phyloP scores from a whole-genome alignment of 2,329 filamentous ascomycete species.

The Biscogniauxia sp. region DNA sequence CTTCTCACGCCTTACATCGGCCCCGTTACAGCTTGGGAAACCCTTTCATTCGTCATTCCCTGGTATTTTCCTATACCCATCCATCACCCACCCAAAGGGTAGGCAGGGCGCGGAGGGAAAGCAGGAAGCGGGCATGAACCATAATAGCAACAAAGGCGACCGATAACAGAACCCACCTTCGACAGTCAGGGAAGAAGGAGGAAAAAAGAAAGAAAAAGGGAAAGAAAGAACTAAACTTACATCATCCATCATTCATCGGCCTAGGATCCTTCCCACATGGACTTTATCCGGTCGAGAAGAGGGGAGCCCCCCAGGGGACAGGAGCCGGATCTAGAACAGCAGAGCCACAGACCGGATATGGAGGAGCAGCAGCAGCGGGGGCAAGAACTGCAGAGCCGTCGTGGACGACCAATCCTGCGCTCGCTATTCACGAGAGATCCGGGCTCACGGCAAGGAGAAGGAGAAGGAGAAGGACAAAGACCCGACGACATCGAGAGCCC shows the following conservation, averaged over 20 bases:
- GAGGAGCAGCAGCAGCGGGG: conserved; percentile 16
- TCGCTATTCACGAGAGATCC: conserved; percentile 16
- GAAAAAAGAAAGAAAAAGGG: neutral
- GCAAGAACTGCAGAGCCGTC: neutral
- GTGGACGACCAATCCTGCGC: neutral
- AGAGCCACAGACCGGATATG: conserved; percentile 14
- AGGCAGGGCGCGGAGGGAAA: neutral
- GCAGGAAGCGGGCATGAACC: conserved; percentile 19
- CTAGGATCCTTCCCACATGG: conserved; percentile 14
- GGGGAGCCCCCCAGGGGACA: conserved; percentile 12
- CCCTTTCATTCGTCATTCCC: too few relatives aligned
- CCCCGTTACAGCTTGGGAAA: too few relatives aligned
- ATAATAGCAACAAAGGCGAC: conserved; percentile 1
- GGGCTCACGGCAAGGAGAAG: conserved; percentile 4
- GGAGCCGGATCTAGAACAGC: conserved; percentile 17
- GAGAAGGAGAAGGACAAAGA: conserved; percentile 9
- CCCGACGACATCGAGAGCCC: conserved; percentile 41
- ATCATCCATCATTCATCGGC: neutral
- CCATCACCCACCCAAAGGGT: neutral
- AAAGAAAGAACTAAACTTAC: neutral
- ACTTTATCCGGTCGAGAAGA: conserved; percentile 24
- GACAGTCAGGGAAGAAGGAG: neutral
- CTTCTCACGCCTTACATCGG: too few relatives aligned
- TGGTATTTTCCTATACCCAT: too few relatives aligned
- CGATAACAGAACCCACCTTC: conserved; percentile 13